Percentiles rank a stretch among this genome's conserved stretches.
Conservation (phyloP, 2,329 filamentous ascomycete genomes). For the Kalaharituber pfeilii region DNA sequence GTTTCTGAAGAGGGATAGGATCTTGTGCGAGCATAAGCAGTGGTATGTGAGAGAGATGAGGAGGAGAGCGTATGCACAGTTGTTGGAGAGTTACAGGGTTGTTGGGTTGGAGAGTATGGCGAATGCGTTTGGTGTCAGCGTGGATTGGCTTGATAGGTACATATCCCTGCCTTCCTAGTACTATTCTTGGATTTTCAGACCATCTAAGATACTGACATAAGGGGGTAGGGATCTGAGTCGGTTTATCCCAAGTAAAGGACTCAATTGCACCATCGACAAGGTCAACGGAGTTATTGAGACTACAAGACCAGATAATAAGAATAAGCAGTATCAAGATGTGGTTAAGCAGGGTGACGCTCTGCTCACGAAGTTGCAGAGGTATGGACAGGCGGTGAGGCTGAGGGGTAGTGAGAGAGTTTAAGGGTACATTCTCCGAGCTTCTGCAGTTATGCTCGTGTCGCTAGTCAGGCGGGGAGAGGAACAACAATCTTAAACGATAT, state of each 20-base stretch:
- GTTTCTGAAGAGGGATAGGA: conserved; percentile 86
- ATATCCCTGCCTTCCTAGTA: conserved; percentile 25
- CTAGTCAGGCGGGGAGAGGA: no score
- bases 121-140: conserved; percentile 85
- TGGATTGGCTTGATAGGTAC: conserved; percentile 92
- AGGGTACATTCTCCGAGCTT: no score
- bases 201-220: conserved; percentile 7
- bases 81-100: conserved; percentile 91
- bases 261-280: conserved; percentile 92
- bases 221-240: conserved; percentile 65
- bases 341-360: conserved; percentile 94
- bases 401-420: conserved; percentile 85
- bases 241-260: conserved; percentile 87
- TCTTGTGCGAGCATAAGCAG: conserved; percentile 83
- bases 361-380: conserved; percentile 98
- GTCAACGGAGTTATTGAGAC: conserved; percentile 96
- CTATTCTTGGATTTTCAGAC: background rate
- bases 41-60: conserved; percentile 99
- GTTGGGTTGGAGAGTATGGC: conserved; percentile 97
- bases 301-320: conserved; percentile 95
- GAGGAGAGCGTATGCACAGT: conserved; percentile 84
- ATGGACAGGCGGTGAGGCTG: conserved; percentile 86
- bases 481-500: no score
- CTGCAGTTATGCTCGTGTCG: no score
- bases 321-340: conserved; percentile 97